Evolutionary conservation across 2,329 filamentous ascomycete genomes (phyloP).

Genomic region (Aureobasidium sp.): DNA sequence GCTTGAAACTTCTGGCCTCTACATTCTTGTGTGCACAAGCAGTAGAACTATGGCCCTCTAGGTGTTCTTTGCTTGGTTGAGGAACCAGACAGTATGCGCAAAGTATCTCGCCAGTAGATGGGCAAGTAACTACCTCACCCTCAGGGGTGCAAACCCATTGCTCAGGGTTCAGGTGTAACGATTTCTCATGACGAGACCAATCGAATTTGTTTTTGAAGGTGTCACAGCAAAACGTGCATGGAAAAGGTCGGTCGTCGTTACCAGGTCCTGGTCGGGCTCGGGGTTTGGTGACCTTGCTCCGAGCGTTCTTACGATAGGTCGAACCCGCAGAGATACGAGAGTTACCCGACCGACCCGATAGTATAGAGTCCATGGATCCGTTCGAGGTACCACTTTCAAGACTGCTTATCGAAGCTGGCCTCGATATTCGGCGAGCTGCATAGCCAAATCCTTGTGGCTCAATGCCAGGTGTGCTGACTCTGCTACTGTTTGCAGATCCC

Average conservation of each 20-base stretch:
- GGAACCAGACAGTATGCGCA: constrained; percentile 2
- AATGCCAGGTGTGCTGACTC: neutral
- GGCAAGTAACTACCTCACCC: constrained; percentile 36
- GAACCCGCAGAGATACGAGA: neutral
- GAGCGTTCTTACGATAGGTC: neutral
- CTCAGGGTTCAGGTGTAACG: constrained; percentile 58
- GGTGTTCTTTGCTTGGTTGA: constrained; percentile 33
- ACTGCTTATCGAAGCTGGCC: constrained; percentile 8
- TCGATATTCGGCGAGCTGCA: neutral
- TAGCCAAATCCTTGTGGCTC: neutral
- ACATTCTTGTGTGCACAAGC: constrained; percentile 58
- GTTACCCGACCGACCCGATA: neutral
- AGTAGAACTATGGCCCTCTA: constrained; percentile 51
- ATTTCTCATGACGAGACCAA: constrained; percentile 56
- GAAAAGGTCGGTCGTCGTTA: constrained; percentile 28
- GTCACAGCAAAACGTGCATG: constrained; percentile 51
- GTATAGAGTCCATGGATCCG: constrained; percentile 4
- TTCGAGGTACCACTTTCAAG: constrained; percentile 4
- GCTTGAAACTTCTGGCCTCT: constrained; percentile 54
- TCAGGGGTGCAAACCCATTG: constrained; percentile 52
- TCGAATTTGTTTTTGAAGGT: constrained; percentile 50
- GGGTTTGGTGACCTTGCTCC: constrained; percentile 2
- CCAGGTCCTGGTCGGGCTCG: neutral
- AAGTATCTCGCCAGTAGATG: neutral
- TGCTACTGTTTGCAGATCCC: constrained; percentile 3